phyloP scores from a whole-genome alignment of 1,139 yeast genomes.

The Taiozyma sp. region DNA sequence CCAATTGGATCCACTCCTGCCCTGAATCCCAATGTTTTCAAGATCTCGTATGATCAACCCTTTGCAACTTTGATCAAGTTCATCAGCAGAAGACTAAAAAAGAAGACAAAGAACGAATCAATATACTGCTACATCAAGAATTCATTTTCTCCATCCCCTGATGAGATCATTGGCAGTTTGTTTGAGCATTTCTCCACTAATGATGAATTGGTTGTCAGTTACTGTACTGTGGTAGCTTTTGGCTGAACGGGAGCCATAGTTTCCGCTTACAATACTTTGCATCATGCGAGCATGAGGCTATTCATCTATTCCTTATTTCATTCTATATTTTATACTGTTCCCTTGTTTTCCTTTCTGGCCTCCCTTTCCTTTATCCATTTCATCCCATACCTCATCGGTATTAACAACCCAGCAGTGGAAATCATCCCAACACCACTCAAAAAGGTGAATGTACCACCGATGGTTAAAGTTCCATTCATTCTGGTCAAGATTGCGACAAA shows the following conservation, averaged over 20 bases:
- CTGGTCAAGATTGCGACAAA: slow-evolving; percentile 56
- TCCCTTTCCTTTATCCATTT: slow-evolving; percentile 16
- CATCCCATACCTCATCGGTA: slow-evolving; percentile 25
- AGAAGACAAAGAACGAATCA: slow-evolving; percentile 18
- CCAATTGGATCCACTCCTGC: slow-evolving; percentile 55
- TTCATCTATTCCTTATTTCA: neutral
- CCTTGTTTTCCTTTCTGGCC: neutral
- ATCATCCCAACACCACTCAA: slow-evolving; percentile 36
- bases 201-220: slow-evolving; percentile 47
- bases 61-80: slow-evolving; percentile 42
- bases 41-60: slow-evolving; percentile 41
- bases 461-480: slow-evolving; percentile 45
- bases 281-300: neutral
- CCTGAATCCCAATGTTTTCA: slow-evolving; percentile 43
- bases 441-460: slow-evolving; percentile 63
- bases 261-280: neutral
- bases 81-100: slow-evolving; percentile 36
- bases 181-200: slow-evolving; percentile 39
- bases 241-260: slow-evolving; percentile 31
- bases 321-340: neutral
- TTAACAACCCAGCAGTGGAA: slow-evolving; percentile 18
- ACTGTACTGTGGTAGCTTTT: slow-evolving; percentile 54
- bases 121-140: slow-evolving; percentile 44
- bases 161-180: slow-evolving; percentile 47
- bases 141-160: slow-evolving; percentile 57